Evolutionary conservation across 345 rosid genomes (phyloP).

Genomic region (Eucalyptus polyanthemos): DNA sequence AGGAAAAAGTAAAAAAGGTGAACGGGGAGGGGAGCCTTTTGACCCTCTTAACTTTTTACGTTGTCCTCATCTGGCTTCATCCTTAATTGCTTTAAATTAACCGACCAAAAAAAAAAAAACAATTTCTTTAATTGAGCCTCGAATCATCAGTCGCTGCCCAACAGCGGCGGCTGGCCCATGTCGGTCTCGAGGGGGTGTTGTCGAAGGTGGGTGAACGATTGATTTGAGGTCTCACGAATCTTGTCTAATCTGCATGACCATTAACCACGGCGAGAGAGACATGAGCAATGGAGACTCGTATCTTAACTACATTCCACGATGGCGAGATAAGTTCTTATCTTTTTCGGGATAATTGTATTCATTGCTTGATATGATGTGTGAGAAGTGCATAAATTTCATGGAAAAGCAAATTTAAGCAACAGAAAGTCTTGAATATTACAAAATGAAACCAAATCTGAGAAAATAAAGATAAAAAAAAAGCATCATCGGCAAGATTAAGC

Average conservation of each 20-base stretch:
- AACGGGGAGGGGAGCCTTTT: neutral
- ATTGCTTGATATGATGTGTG: neutral
- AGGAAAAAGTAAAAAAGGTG: neutral
- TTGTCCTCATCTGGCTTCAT: neutral
- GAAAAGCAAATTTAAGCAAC: too few relatives aligned
- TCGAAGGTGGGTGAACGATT: neutral
- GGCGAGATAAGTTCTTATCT: neutral
- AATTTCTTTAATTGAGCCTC: neutral
- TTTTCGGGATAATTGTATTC: too few relatives aligned
- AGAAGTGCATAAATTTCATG: neutral
- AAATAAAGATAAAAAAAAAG: too few relatives aligned
- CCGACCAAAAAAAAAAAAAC: too few relatives aligned
- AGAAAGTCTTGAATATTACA: too few relatives aligned
- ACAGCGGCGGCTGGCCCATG: neutral
- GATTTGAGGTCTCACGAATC: neutral
- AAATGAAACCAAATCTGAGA: neutral
- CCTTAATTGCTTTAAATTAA: neutral
- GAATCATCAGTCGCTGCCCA: neutral
- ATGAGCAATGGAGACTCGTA: neutral
- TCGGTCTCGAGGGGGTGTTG: too few relatives aligned
- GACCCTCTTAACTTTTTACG: neutral
- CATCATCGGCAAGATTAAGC: too few relatives aligned
- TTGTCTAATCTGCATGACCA: neutral
- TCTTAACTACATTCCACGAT: neutral
- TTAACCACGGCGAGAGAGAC: neutral